phyloP scores from a whole-genome alignment of 1,284 basidiomycete species.

The Calocybe gambosa region DNA sequence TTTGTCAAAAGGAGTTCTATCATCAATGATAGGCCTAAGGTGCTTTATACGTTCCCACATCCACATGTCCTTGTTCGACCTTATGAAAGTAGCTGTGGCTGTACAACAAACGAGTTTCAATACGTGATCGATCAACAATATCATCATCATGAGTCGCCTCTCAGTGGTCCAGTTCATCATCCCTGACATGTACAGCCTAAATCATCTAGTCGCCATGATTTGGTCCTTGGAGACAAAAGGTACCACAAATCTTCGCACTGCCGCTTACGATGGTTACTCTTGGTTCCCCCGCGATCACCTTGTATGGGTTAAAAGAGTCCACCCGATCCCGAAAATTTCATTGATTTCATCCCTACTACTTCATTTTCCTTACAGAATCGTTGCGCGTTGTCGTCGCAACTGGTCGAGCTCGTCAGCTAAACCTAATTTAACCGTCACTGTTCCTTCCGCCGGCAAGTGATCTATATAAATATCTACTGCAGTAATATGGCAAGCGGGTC shows the following conservation, averaged over 20 bases:
- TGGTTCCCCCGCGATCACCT: constrained; percentile 19
- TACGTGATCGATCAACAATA: constrained; percentile 5
- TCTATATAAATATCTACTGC: background rate
- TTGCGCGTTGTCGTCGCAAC: constrained; percentile 24
- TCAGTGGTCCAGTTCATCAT: constrained; percentile 9
- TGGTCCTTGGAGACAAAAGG: constrained; percentile 23
- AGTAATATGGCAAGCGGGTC: constrained; percentile 26
- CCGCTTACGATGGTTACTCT: constrained; percentile 29
- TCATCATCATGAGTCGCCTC: constrained; percentile 11
- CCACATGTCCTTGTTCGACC: background rate
- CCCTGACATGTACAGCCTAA: constrained; percentile 23
- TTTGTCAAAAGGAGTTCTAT: no score
- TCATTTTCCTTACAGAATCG: constrained; percentile 16
- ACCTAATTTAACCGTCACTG: constrained; percentile 31
- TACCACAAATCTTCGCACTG: constrained; percentile 28
- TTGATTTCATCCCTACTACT: constrained; percentile 16
- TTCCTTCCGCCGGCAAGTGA: constrained; percentile 8
- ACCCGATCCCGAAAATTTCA: constrained; percentile 29
- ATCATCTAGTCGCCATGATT: constrained; percentile 25
- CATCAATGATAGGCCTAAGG: no score
- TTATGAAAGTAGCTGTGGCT: background rate
- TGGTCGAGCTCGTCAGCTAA: constrained; percentile 24
- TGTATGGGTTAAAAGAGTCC: constrained; percentile 33
- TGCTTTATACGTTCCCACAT: background rate
- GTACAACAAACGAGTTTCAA: constrained; percentile 7